These are phyloP conservation scores for Coemansia sp. DNA, from an alignment of 192 early-diverging fungal genomes.

Conservation along the genomic window DNA sequence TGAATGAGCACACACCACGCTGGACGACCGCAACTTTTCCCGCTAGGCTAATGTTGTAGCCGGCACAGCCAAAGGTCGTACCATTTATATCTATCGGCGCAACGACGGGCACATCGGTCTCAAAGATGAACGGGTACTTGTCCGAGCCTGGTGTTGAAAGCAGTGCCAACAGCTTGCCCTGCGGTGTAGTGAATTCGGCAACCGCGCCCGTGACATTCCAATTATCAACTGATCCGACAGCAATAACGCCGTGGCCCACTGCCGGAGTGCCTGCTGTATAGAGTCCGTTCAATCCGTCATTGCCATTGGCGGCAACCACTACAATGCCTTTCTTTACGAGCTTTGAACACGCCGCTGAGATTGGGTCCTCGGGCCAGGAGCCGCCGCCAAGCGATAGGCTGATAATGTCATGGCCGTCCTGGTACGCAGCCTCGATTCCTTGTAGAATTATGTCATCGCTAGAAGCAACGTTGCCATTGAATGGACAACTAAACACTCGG, in stretches of 20 bases:
- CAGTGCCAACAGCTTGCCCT: slow-evolving; percentile 2
- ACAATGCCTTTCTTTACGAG: slow-evolving; percentile 55
- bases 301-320: slow-evolving; percentile 71
- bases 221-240: slow-evolving; percentile 60
- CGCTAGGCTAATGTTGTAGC: not conserved
- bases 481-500: slow-evolving; percentile 59
- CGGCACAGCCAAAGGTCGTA: slow-evolving; percentile 21
- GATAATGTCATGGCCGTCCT: slow-evolving; percentile 57
- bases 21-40: slow-evolving; percentile 51
- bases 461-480: slow-evolving; percentile 24
- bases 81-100: slow-evolving; percentile 4
- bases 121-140: slow-evolving; percentile 15
- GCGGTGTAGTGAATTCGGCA: slow-evolving; percentile 15
- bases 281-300: slow-evolving; percentile 65
- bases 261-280: slow-evolving; percentile 56
- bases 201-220: slow-evolving; percentile 41
- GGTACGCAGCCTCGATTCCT: slow-evolving; percentile 57
- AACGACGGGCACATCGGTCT: slow-evolving; percentile 8
- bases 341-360: slow-evolving; percentile 46
- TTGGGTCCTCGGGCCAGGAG: slow-evolving; percentile 57
- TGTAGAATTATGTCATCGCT: slow-evolving; percentile 58
- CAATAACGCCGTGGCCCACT: slow-evolving; percentile 54
- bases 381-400: slow-evolving; percentile 64
- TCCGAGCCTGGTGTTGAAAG: slow-evolving; percentile 3
- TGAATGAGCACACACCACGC: slow-evolving; percentile 53